Base-by-base conservation (phyloP, 495 filamentous ascomycete species). In the Aspergillus baeticus region DNA sequence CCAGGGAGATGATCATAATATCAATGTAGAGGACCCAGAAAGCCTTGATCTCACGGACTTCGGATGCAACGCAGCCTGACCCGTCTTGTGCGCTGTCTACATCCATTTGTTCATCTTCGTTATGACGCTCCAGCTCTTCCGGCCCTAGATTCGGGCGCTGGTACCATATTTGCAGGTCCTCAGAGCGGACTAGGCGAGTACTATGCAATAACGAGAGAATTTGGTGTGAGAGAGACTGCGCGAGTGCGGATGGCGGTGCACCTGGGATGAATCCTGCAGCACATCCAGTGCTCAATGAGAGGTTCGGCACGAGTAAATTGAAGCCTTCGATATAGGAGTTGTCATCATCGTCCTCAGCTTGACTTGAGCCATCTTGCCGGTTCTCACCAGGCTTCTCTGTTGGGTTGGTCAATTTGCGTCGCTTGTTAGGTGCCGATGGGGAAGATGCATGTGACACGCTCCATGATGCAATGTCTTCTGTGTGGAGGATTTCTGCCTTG, bases 1-100 rank as follows among this genome's bases (percentile, higher is more conserved):
- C 92, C 13, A 96, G 82, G 0, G 90, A 93, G 51, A 97, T 85
- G 67, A 95, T 90, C 65, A 96, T 81, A 21, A 96, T 70, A 70
- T 96, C 91, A 57, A 98, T 91, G 63, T 96, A 96, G 3, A 98
- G 84, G 10, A 87, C 85, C 93, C 93, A 98, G 67, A 91, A 98
- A 5, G 85, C 92, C 68, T 90, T 91, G 31, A 91, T 74, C 63
- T 87, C 81, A 22, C 64, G 70, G 41, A 67, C 54, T 39, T 63
- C 53, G 8, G 41, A 47, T 20, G 22, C 42, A 14, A 20, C 48
- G 23, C 59, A 53, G 67, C 57, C 38, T 13, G 61, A 54, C 7
- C 41, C 34, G 18, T 49, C 62, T 37, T 26, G 22, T 26, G 34
- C 45, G 35, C 38, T 65, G 50, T 72, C 77, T 57, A 76, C 70